These are phyloP conservation scores for Citrus australasica DNA, from an alignment of 345 rosid species.

Conservation along the genomic window DNA sequence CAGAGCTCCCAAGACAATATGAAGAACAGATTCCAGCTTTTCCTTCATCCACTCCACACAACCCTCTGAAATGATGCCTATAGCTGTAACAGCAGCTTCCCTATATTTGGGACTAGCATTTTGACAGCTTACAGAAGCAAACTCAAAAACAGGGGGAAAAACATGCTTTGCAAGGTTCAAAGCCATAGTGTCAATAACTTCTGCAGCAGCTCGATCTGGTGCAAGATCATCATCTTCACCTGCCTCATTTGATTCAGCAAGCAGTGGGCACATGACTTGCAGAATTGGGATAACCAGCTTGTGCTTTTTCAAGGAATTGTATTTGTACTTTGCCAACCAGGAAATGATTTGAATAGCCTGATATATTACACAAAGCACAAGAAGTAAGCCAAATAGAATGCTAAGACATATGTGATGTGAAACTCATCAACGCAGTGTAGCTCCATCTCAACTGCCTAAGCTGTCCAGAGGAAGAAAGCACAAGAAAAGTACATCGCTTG, in stretches of 20 bases:
- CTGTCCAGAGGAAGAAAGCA: not conserved
- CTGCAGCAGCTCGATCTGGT: slow-evolving; percentile 99
- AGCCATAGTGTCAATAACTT: slow-evolving; percentile 98
- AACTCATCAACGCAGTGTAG: not conserved
- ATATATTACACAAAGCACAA: slow-evolving; percentile 25
- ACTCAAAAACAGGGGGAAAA: slow-evolving; percentile 72
- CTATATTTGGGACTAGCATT: slow-evolving; percentile 72
- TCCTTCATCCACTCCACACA: slow-evolving; percentile 82
- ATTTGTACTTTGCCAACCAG: slow-evolving; percentile 96
- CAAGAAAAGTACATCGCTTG: not conserved
- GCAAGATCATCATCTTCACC: slow-evolving; percentile 98
- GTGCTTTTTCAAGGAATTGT: slow-evolving; percentile 78
- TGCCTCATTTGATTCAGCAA: slow-evolving; percentile 69
- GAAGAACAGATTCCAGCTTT: slow-evolving; percentile 81
- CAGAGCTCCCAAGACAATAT: slow-evolving; percentile 72
- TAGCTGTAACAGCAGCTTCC: slow-evolving; percentile 93
- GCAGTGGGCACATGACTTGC: slow-evolving; percentile 98
- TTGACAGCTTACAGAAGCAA: slow-evolving; percentile 78
- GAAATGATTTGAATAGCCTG: slow-evolving; percentile 99
- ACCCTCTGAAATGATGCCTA: slow-evolving; percentile 96
- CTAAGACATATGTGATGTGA: not conserved
- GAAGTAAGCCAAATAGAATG: slow-evolving; percentile 8
- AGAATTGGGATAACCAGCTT: slow-evolving; percentile 76
- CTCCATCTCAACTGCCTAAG: not conserved
- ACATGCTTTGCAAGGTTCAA: slow-evolving; percentile 89